Evolutionary conservation across 1,139 yeast genomes (phyloP), one percentile per base, ranked within the genome.

Genomic region (Cylindricascospora bacillispora): DNA sequence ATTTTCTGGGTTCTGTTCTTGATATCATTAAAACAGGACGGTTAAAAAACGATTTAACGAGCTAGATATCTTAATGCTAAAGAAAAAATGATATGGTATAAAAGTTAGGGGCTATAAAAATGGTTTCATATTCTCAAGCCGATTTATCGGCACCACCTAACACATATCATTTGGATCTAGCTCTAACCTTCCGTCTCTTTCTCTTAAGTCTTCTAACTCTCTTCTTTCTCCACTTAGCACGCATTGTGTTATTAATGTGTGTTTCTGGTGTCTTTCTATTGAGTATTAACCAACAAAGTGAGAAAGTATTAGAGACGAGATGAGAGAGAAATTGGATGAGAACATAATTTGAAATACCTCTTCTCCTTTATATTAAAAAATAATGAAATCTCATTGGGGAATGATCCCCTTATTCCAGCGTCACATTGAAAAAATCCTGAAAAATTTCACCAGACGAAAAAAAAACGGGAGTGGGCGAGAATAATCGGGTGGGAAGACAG

Each of bases 131-230:
- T n/a, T n/a, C n/a, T n/a, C n/a, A n/a, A n/a, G n/a, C n/a, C n/a
- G n/a, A n/a, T n/a, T n/a, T n/a, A n/a, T n/a, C n/a, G n/a, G n/a
- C n/a, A n/a, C n/a, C n/a, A n/a, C 9, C 21, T 18, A 7, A 10
- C 21, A 10, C 21, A 18, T 7, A 18, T 29, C 24, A 29, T 83
- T 79, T 79, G 73, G 89, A 78, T 82, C 95, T 82, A 69, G 95
- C 95, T 81, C 95, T 81, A 60, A 85, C 94, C 93, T 83, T 83
- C 93, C 95, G 93, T 79, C 95, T 80, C 93, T 85, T 85, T 78
- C 95, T 81, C 80, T 85, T 85, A 64, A 85, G 82, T 82, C 95
- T 82, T 82, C 95, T 83, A 70, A 79, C 93, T 83, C 95, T 83
- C 93, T 85, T 85, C 80, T 85, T 85, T 82, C 94, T 29, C 95